These are phyloP conservation scores for Eucommia ulmoides DNA, from an alignment of 257 asterid species.

Conservation along the genomic window DNA sequence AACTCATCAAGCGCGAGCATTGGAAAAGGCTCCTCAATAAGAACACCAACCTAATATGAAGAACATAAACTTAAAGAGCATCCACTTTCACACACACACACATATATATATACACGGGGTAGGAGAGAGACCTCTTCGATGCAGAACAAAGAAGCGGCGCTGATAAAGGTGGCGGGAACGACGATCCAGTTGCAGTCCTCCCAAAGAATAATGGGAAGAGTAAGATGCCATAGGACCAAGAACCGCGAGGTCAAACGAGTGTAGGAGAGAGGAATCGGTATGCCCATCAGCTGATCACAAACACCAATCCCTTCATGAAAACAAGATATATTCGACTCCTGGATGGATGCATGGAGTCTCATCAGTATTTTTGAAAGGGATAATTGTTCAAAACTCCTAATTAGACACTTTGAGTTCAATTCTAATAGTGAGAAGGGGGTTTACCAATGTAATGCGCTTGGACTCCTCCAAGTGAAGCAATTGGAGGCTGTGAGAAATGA, in stretches of 20 bases:
- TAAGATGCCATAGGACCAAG: constrained; percentile 94
- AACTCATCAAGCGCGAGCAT: constrained; percentile 92
- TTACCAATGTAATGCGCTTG: constrained; percentile 64
- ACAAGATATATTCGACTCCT: constrained; percentile 79
- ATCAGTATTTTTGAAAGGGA: too few relatives aligned
- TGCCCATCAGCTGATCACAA: constrained; percentile 79
- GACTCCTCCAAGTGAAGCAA: constrained; percentile 54
- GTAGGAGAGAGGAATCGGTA: constrained; percentile 88
- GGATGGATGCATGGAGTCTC: too few relatives aligned
- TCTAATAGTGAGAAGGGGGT: constrained; percentile 5
- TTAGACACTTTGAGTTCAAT: too few relatives aligned
- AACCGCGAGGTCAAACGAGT: constrained; percentile 92
- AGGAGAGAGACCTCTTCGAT: constrained; percentile 63
- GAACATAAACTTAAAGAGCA: not conserved
- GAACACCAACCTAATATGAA: constrained; percentile 51
- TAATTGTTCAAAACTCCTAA: too few relatives aligned
- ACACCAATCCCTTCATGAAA: constrained; percentile 77
- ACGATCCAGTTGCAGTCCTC: constrained; percentile 97
- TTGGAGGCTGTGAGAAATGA: constrained; percentile 80
- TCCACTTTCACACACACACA: not conserved
- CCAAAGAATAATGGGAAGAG: constrained; percentile 94
- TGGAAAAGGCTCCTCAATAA: constrained; percentile 93
- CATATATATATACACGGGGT: not conserved
- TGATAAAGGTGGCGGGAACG: constrained; percentile 90
- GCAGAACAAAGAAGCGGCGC: constrained; percentile 92